A percentile compares a stretch with the other conserved stretches of the same genome.
These are phyloP conservation scores for Daldinia concentrica DNA, from an alignment of 495 filamentous ascomycete species.

Conservation along the genomic window DNA sequence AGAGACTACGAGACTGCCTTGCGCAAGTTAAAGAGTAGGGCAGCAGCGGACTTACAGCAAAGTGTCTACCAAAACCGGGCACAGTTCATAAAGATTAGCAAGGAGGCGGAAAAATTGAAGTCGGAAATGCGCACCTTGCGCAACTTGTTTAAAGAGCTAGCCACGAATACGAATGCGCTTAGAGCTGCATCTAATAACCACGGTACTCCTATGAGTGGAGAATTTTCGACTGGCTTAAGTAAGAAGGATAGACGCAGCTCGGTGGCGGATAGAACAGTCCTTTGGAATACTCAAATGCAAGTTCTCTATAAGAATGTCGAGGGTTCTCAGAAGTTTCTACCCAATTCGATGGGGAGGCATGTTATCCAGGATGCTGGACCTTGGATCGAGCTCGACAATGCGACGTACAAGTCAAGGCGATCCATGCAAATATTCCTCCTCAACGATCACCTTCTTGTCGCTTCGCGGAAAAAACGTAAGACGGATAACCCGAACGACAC, in stretches of 20 bases:
- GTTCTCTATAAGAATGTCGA: slow-evolving; percentile 94
- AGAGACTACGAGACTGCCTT: slow-evolving; percentile 80
- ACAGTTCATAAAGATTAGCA: slow-evolving; percentile 98
- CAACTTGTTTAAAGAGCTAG: slow-evolving; percentile 88
- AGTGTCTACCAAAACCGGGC: slow-evolving; percentile 98
- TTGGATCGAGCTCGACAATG: slow-evolving; percentile 96
- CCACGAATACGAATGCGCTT: slow-evolving; percentile 74
- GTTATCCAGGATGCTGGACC: slow-evolving; percentile 87
- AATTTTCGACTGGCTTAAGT: slow-evolving; percentile 61
- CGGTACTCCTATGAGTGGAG: slow-evolving; percentile 39
- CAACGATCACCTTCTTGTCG: slow-evolving; percentile 93
- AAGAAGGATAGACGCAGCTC: slow-evolving; percentile 76
- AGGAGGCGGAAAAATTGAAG: slow-evolving; percentile 98
- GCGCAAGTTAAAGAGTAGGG: slow-evolving; percentile 80
- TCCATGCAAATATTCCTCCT: slow-evolving; percentile 89
- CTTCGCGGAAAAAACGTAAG: slow-evolving; percentile 89
- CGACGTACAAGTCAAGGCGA: slow-evolving; percentile 89
- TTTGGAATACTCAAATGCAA: slow-evolving; percentile 91
- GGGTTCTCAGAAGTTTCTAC: slow-evolving; percentile 95
- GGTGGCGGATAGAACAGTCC: slow-evolving; percentile 94
- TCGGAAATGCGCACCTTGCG: slow-evolving; percentile 92
- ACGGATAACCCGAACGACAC: slow-evolving; percentile 70
- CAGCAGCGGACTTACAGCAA: slow-evolving; percentile 89
- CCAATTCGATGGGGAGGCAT: slow-evolving; percentile 88
- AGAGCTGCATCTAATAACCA: slow-evolving; percentile 69